Evolutionary conservation across 2,329 filamentous ascomycete genomes (phyloP).

Genomic region (Madurella fahalii): DNA sequence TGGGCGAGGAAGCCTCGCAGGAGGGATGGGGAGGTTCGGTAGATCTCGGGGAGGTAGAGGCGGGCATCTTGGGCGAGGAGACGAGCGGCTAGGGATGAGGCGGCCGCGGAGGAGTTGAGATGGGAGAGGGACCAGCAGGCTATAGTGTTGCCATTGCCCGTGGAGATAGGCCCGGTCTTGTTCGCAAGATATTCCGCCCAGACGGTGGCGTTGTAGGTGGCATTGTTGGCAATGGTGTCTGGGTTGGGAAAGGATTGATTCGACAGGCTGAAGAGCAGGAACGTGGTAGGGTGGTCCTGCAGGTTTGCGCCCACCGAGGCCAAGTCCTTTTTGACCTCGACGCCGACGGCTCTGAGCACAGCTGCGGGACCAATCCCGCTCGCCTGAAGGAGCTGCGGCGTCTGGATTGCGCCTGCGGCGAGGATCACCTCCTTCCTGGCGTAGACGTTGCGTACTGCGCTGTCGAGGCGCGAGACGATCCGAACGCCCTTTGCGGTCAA

Average conservation of each 20-base stretch:
- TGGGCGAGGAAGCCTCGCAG: conserved; percentile 17
- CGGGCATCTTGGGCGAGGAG: conserved; percentile 14
- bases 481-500: conserved; percentile 29
- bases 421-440: conserved; percentile 37
- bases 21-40: conserved; percentile 5
- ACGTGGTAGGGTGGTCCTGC: conserved; percentile 33
- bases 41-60: conserved; percentile 15
- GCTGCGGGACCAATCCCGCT: conserved; percentile 41
- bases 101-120: conserved; percentile 6
- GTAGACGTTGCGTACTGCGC: conserved; percentile 17
- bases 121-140: conserved; percentile 16
- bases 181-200: conserved; percentile 24
- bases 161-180: conserved; percentile 21
- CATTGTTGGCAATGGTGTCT: conserved; percentile 19
- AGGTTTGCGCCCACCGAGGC: conserved; percentile 44
- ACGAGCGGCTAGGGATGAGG: neutral
- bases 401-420: conserved; percentile 35
- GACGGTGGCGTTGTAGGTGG: conserved; percentile 20
- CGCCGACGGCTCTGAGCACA: conserved; percentile 33
- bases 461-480: conserved; percentile 25
- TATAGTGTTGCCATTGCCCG: conserved; percentile 13
- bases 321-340: conserved; percentile 37
- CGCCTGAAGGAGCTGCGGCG: conserved; percentile 40
- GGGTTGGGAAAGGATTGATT: conserved; percentile 23
- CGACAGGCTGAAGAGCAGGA: conserved; percentile 14